Base-by-base conservation (phyloP, 2,329 filamentous ascomycete genomes). In the Beauveria varroae region DNA sequence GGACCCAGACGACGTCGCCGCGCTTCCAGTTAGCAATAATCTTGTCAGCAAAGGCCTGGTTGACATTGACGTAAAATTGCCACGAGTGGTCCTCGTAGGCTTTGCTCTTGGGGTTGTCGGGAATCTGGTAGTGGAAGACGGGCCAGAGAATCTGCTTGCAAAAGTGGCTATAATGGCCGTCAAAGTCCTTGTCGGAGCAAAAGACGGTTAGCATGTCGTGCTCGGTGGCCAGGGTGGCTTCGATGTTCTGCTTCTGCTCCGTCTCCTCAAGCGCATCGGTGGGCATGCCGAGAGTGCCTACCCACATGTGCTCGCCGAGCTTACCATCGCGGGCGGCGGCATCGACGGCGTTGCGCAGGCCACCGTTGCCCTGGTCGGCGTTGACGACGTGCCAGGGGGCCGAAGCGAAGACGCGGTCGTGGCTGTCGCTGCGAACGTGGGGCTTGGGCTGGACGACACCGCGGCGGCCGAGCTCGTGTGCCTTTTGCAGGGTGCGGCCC, bases 71-170 rank as follows among this genome's bases (percentile, higher is more conserved):
- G 69, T 98, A 98, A 78, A 91, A 96, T 67, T 92, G 84, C 91
- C 93, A 98, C 0, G 93, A 97, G 74, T 98, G 93, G 68, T 98
- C 93, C 73, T 96, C 89, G 73, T 96, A 98, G 0, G 93, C 93
- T 74, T 98, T 98, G 84, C 92, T 97, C 81, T 96, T 96, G 28
- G 93, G 93, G 71, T 96, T 96, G 72, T 98, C 95, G 0, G 93
- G 95, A 63, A 98, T 96, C 74, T 97, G 93, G 73, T 98, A 98
- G 75, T 98, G 93, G 74, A 98, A 96, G 63, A 97, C 93, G 1
- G 93, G 93, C 93, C 93, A 98, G 7, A 98, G 81, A 60, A 98
- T 96, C 70, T 93, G 91, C 78, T 98, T 98, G 86, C 93, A 97
- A 72, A 95, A 98, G 75, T 97, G 93, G 14, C 88, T 86, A 71